Conservation (phyloP, 2,329 filamentous ascomycete genomes). For the Epichloe typhina region DNA sequence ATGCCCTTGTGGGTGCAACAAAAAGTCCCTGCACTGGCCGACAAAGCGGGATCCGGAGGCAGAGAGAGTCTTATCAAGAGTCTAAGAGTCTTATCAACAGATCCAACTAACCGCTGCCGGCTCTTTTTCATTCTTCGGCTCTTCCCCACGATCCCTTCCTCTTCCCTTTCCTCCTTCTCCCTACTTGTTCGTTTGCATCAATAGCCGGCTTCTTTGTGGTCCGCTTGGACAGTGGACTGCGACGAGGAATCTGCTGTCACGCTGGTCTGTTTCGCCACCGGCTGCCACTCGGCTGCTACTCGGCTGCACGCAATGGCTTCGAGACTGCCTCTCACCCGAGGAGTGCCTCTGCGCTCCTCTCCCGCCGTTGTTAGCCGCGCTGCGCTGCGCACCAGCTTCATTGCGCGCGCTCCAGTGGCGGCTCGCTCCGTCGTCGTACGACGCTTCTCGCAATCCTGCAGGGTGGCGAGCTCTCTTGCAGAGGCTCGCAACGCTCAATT, state of each 20-base stretch:
- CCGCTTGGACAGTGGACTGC: not conserved
- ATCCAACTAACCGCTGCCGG: not conserved
- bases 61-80: not conserved
- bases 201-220: not conserved
- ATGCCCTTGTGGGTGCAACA: too few species aligned
- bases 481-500: slow-evolving; percentile 6
- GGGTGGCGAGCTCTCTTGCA: slow-evolving; percentile 4
- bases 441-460: slow-evolving; percentile 9
- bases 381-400: not conserved
- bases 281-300: not conserved
- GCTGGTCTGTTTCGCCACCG: not conserved
- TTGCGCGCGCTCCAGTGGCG: slow-evolving; percentile 6
- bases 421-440: slow-evolving; percentile 3
- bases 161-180: not conserved
- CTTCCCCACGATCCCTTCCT: not conserved
- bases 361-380: slow-evolving; percentile 6
- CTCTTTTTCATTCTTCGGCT: not conserved
- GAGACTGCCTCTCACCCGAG: slow-evolving; percentile 13
- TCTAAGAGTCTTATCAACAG: not conserved
- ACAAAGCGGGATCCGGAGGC: slow-evolving; percentile 3
- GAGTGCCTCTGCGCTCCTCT: slow-evolving; percentile 10
- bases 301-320: slow-evolving; percentile 13
- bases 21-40: slow-evolving; percentile 4
- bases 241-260: not conserved
- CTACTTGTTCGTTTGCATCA: not conserved